A percentile compares a stretch with the other conserved stretches of the same genome.
Evolutionary conservation across 371 early-diverging fungal genomes (phyloP).

Genomic region (Saksenaea oblongispora): DNA sequence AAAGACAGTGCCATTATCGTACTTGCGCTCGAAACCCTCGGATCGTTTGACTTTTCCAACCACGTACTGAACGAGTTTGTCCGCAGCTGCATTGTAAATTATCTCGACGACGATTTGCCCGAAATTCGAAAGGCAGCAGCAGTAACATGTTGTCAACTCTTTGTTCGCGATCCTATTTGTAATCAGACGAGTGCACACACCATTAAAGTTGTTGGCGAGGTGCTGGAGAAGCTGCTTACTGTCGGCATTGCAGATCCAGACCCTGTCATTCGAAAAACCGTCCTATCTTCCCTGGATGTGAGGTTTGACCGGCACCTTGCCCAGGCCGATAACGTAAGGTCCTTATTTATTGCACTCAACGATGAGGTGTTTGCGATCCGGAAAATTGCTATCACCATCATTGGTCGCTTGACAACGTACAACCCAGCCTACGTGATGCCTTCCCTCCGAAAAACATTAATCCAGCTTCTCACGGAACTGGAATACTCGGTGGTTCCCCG

Average conservation of each 20-base stretch:
- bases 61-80: conserved; percentile 91
- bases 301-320: conserved; percentile 90
- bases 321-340: conserved; percentile 88
- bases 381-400: conserved; percentile 80
- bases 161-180: conserved; percentile 75
- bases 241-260: conserved; percentile 94
- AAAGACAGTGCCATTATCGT: conserved; percentile 80
- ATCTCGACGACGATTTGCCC: conserved; percentile 82
- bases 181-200: conserved; percentile 83
- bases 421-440: conserved; percentile 96
- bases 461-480: conserved; percentile 89
- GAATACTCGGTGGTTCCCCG: conserved; percentile 86
- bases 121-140: conserved; percentile 90
- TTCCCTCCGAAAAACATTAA: conserved; percentile 82
- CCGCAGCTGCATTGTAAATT: conserved; percentile 82
- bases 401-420: conserved; percentile 83
- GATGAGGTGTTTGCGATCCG: conserved; percentile 94
- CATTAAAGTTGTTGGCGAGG: conserved; percentile 86
- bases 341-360: conserved; percentile 88
- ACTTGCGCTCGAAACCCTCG: conserved; percentile 86
- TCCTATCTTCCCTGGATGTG: conserved; percentile 77
- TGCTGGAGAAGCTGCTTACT: conserved; percentile 83
- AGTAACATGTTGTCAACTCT: conserved; percentile 84
- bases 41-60: conserved; percentile 83
- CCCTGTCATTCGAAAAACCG: conserved; percentile 77